Evolutionary conservation across 345 rosid genomes (phyloP).

Genomic region (Mallotus nudiflorus): DNA sequence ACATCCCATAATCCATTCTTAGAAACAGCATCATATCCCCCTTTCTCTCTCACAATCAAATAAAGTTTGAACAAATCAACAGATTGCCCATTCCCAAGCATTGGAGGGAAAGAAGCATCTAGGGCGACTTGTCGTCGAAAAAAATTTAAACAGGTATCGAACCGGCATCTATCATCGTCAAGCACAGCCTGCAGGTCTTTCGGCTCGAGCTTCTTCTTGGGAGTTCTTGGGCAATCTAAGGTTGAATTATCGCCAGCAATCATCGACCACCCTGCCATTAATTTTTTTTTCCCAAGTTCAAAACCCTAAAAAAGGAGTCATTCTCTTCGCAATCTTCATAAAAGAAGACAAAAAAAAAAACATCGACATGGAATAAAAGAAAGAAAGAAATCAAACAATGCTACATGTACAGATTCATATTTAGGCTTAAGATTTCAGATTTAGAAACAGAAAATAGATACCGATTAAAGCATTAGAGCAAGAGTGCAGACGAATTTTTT

Average conservation of each 20-base stretch:
- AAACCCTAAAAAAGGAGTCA: slow-evolving; percentile 26
- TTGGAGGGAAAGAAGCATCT: slow-evolving; percentile 37
- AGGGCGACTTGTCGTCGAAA: slow-evolving; percentile 9
- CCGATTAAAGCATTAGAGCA: not conserved
- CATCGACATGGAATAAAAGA: not conserved
- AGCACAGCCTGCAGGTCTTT: not conserved
- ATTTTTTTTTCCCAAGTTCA: slow-evolving; percentile 10
- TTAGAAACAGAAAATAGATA: not conserved
- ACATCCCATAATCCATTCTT: slow-evolving; percentile 44
- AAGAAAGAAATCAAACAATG: not conserved
- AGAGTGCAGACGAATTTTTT: not conserved
- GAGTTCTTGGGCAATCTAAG: slow-evolving; percentile 1
- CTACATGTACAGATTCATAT: not conserved
- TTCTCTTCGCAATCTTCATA: not conserved
- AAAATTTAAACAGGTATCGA: slow-evolving; percentile 6
- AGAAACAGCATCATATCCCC: slow-evolving; percentile 47
- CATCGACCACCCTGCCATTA: slow-evolving; percentile 40
- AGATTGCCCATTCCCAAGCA: slow-evolving; percentile 52
- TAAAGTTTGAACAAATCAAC: slow-evolving; percentile 56
- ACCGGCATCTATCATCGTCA: not conserved
- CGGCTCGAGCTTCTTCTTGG: not conserved
- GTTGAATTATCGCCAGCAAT: slow-evolving; percentile 14
- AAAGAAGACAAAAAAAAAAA: not conserved
- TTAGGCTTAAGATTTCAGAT: not conserved
- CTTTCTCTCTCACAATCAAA: slow-evolving; percentile 48